These are phyloP conservation scores for Pulveroboletus sp. DNA, from an alignment of 768 basidiomycete genomes.

Conservation along the genomic window DNA sequence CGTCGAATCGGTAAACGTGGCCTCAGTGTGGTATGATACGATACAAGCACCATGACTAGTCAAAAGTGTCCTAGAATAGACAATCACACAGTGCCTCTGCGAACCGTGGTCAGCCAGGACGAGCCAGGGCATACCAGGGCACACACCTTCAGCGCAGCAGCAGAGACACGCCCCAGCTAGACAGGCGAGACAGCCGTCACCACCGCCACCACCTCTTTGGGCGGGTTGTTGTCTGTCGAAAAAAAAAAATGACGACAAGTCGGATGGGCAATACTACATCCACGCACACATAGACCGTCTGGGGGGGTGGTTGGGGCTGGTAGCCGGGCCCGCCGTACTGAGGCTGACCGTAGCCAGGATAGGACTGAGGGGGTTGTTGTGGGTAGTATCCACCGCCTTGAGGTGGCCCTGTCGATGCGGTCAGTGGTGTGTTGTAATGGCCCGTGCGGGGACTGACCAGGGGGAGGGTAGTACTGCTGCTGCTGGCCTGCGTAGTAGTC, in stretches of 20 bases:
- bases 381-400: conserved; percentile 73
- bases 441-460: conserved; percentile 35
- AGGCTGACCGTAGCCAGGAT: conserved; percentile 45
- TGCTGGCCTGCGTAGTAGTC: conserved; percentile 68
- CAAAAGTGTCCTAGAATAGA: conserved; percentile 40
- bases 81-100: conserved; percentile 72
- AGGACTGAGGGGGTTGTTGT: conserved; percentile 70
- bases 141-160: conserved; percentile 51
- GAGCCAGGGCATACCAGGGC: conserved; percentile 13
- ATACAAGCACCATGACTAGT: conserved; percentile 7
- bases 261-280: neutral
- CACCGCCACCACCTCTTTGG: conserved; percentile 35
- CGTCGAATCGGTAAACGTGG: conserved; percentile 9
- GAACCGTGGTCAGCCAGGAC: conserved; percentile 22
- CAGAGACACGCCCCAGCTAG: conserved; percentile 46
- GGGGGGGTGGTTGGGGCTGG: conserved; percentile 69
- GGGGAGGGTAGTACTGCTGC: conserved; percentile 55
- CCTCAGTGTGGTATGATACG: conserved; percentile 18
- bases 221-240: conserved; percentile 42
- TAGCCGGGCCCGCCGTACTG: conserved; percentile 32
- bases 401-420: conserved; percentile 48
- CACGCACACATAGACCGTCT: conserved; percentile 78
- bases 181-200: conserved; percentile 44
- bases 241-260: conserved; percentile 6
- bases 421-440: neutral